Conservation (phyloP, 1,139 yeast species). For the Blastobotrys serpentis region DNA sequence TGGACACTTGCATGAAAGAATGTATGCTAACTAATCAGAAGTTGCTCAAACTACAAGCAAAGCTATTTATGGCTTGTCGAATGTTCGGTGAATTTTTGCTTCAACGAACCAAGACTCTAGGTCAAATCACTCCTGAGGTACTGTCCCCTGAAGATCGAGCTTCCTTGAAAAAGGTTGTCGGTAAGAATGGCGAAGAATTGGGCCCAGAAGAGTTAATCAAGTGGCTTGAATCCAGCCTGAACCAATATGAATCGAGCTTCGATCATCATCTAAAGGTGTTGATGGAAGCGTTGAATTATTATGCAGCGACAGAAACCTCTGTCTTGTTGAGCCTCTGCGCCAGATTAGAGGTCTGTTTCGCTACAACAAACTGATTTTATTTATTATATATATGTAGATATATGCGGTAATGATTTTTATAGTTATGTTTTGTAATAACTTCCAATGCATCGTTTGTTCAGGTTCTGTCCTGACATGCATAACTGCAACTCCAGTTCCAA, state of each 20-base stretch:
- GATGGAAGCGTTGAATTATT: conserved; percentile 52
- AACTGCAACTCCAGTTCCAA: no score
- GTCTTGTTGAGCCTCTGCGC: conserved; percentile 54
- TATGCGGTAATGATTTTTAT: no score
- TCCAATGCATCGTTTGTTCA: no score
- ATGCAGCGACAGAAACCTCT: conserved; percentile 65
- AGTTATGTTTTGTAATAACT: no score
- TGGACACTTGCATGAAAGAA: conserved; percentile 66
- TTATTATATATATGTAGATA: conserved; percentile 1
- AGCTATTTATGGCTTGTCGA: conserved; percentile 41
- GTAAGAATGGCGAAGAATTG: conserved; percentile 43
- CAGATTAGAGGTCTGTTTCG: conserved; percentile 45
- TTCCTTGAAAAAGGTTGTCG: conserved; percentile 38
- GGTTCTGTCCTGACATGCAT: no score
- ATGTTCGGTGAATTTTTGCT: conserved; percentile 56
- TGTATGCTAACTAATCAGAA: conserved; percentile 64
- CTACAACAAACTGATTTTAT: conserved; percentile 5
- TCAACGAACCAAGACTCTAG: conserved; percentile 56
- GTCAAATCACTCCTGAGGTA: conserved; percentile 50
- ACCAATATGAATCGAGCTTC: conserved; percentile 55
- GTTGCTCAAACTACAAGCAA: conserved; percentile 47
- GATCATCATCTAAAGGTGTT: conserved; percentile 55
- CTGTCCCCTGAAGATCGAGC: conserved; percentile 45
- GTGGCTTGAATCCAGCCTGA: conserved; percentile 48
- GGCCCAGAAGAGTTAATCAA: conserved; percentile 29